Base-by-base conservation (phyloP, 164 flowering plant species). In the Liriodendron chinense region DNA sequence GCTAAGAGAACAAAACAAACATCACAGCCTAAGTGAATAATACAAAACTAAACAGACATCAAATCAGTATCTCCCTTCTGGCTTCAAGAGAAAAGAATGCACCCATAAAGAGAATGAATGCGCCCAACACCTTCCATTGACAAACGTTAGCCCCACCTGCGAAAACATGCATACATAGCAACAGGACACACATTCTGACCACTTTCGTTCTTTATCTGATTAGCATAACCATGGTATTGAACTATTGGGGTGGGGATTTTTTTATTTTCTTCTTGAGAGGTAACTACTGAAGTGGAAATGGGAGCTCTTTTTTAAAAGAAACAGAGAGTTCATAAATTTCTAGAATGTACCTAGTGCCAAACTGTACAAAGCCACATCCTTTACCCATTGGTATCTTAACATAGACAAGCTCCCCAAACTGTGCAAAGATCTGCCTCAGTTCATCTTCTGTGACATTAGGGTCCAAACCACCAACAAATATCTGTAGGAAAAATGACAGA, bases 351-450 rank as follows among this genome's bases (percentile, higher is more conserved):
- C 99, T 94, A 14, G 92, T 70, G 26, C 82, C 86, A 81, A 88
- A 96, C 77, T 94, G 97, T 74, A 96, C 89, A 84, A 92, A 94
- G 22, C 98, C 99, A 84, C 91, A 94, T 68, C 97, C 98, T 85
- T 82, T 89, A 71, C 87, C 81, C 16, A 82, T 85, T 64, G 97
- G 95, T 83, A 94, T 92, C 83, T 93, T 96, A 47, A 88, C 96
- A 81, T 85, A 89, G 25, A 84, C 84, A 79, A 94, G 85, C 73
- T 96, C 99, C 71, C 99, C 99, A 82, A 92, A 87, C 75, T 86
- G 97, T 74, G 82, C 67, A 80, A 93, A 96, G 12, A 83, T 81
- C 81, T 94, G 97, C 86, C 80, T 92, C 84, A 96, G 76, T 75
- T 96, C 99, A 74, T 96, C 99, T 64, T 96, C 99, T 0, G 92